Base-by-base conservation (phyloP, 2,329 filamentous ascomycete genomes). In the Penicillium griseofulvum region DNA sequence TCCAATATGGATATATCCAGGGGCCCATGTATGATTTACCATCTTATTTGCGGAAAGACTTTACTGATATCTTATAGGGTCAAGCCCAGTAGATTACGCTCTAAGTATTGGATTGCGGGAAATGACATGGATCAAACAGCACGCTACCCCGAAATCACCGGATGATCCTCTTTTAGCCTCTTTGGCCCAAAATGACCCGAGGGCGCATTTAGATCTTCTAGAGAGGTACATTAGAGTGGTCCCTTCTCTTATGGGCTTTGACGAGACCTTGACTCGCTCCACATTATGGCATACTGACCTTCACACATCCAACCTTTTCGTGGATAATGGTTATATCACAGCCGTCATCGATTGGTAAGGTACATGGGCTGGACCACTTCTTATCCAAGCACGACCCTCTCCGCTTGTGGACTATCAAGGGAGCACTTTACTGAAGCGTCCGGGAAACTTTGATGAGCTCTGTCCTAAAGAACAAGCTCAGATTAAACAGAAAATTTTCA, bases 331-430 rank as follows among this genome's bases (percentile, higher is more conserved):
- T 24, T 61, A 58, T 41, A 70, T 78, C 36, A 71, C 71, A 8
- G 66, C 70, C 48, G 49, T 79, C 6, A 77, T 79, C 49, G 74
- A 79, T 60, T 78, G 75, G 74, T 71, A 78, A 60, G 67, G 69
- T 17, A 61, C 53, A 11, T 76, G 69, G 60, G 62, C 64, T 17
- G 65, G 48, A 1, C 69, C 63, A 31, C 56, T 69, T 17, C 62
- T 68, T 26, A 62, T 66, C 29, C 62, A 63, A 56, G 64, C 61
- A 1, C 58, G 55, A 12, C 64, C 58, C 38, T 51, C 66, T 17
- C 37, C 56, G 19, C 50, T 70, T 10, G 52, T 71, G 7, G 58
- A 66, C 38, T 68, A 71, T 52, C 50, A 64, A 1, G 54, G n/a
- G n/a, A n/a, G n/a, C n/a, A n/a, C n/a, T n/a, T n/a, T n/a, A n/a